Percentiles rank a stretch among this genome's conserved stretches.
These are phyloP conservation scores for Silene conica DNA, from an alignment of 148 eudicot genomes.

Conservation along the genomic window DNA sequence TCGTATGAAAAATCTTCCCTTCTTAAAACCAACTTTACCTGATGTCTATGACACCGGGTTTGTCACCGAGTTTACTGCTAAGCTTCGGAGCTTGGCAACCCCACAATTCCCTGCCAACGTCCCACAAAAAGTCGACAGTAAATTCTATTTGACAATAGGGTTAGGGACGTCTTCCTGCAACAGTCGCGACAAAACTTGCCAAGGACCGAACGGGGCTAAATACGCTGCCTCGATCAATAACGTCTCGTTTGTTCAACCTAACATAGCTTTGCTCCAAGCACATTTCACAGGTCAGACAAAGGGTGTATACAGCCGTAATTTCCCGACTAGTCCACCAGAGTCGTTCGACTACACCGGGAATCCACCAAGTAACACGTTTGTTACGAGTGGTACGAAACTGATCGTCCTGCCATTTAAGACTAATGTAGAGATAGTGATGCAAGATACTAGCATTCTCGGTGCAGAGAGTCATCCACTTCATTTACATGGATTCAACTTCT, in stretches of 20 bases:
- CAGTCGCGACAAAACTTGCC: background rate
- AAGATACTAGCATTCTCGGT: conserved; percentile 18
- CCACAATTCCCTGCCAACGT: conserved; percentile 9
- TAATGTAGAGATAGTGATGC: conserved; percentile 12
- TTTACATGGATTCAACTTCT: conserved; percentile 17
- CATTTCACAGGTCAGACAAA: background rate
- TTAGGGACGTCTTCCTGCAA: conserved; percentile 9
- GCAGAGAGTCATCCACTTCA: conserved; percentile 16
- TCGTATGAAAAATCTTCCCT: background rate
- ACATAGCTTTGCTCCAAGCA: conserved; percentile 11
- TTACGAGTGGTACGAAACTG: background rate
- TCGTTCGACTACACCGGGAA: conserved; percentile 14
- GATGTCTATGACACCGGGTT: conserved; percentile 1
- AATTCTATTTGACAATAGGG: conserved; percentile 5
- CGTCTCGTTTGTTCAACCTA: conserved; percentile 10
- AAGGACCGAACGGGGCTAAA: conserved; percentile 8
- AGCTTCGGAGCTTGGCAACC: conserved; percentile 13
- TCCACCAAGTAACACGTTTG: conserved; percentile 12
- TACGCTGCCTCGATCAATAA: conserved; percentile 11
- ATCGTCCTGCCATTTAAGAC: background rate
- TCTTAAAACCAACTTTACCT: conserved; percentile 7
- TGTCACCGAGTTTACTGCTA: conserved; percentile 4
- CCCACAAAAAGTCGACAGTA: conserved; percentile 6
- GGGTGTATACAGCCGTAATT: background rate
- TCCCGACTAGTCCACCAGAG: background rate